phyloP scores from a whole-genome alignment of 2,329 filamentous ascomycete species.

The Aspergillus sp. region DNA sequence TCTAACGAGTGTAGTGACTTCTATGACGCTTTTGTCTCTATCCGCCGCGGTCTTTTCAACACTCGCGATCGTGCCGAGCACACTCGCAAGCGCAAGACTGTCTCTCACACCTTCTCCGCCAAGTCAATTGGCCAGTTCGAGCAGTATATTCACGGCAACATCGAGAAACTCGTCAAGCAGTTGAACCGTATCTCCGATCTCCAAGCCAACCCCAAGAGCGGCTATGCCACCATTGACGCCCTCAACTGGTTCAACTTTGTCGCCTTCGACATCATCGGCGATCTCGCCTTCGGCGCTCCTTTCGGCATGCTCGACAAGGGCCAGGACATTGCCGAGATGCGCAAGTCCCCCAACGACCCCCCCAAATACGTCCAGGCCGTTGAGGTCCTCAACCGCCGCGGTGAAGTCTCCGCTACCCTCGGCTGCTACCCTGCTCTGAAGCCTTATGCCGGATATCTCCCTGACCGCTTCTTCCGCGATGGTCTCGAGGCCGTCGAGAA shows the following conservation, averaged over 20 bases:
- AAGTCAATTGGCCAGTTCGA: constrained; percentile 85
- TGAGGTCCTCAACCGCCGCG: constrained; percentile 84
- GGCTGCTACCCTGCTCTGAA: constrained; percentile 75
- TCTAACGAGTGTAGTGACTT: constrained; percentile 64
- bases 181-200: constrained; percentile 68
- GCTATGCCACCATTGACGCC: constrained; percentile 70
- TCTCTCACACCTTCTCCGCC: constrained; percentile 83
- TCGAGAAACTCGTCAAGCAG: constrained; percentile 72
- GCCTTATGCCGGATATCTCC: constrained; percentile 78
- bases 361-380: constrained; percentile 77
- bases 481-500: constrained; percentile 76
- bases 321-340: constrained; percentile 75
- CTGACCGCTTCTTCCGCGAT: constrained; percentile 78
- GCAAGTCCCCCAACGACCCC: constrained; percentile 61
- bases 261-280: constrained; percentile 64
- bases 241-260: constrained; percentile 80
- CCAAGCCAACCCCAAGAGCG: constrained; percentile 52
- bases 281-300: constrained; percentile 72
- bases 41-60: constrained; percentile 85
- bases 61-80: constrained; percentile 82
- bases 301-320: constrained; percentile 83
- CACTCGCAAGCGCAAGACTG: constrained; percentile 84
- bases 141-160: constrained; percentile 82
- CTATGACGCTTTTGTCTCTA: constrained; percentile 90
- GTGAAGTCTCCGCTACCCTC: constrained; percentile 81